Evolutionary conservation across 371 early-diverging fungal genomes (phyloP).

Genomic region (Gilbertella persicaria): DNA sequence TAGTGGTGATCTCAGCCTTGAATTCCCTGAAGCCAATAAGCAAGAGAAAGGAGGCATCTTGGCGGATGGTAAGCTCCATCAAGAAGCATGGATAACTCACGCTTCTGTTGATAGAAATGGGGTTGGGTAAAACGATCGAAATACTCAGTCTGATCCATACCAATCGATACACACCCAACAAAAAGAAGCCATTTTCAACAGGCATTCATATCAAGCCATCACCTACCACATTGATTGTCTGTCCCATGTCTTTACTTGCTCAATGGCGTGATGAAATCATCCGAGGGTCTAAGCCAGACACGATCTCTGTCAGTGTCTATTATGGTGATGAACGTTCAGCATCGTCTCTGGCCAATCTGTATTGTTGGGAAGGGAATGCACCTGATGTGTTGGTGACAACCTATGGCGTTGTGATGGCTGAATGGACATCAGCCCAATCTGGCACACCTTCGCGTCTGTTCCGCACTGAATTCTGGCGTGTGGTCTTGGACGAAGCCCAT

Average conservation of each 20-base stretch:
- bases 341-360: slow-evolving; percentile 10
- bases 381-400: slow-evolving; percentile 70
- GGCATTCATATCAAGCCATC: slow-evolving; percentile 20
- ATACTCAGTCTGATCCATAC: slow-evolving; percentile 74
- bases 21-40: slow-evolving; percentile 54
- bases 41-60: slow-evolving; percentile 71
- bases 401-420: slow-evolving; percentile 63
- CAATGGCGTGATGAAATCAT: slow-evolving; percentile 75
- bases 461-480: slow-evolving; percentile 57
- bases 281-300: slow-evolving; percentile 46
- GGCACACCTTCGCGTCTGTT: slow-evolving; percentile 15
- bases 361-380: slow-evolving; percentile 38
- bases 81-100: neutral
- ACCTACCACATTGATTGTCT: slow-evolving; percentile 65
- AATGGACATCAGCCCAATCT: slow-evolving; percentile 28
- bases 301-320: slow-evolving; percentile 52
- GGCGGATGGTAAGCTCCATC: slow-evolving; percentile 55
- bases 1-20: slow-evolving; percentile 57
- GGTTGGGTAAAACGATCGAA: slow-evolving; percentile 89
- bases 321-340: slow-evolving; percentile 53
- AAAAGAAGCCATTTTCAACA: neutral
- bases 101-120: slow-evolving; percentile 67
- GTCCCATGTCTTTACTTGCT: slow-evolving; percentile 70
- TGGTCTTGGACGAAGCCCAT: slow-evolving; percentile 82
- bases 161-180: slow-evolving; percentile 34